These are phyloP conservation scores for Phytophthora litchii DNA, from an alignment of 352 stramenopile genomes.

Conservation along the genomic window DNA sequence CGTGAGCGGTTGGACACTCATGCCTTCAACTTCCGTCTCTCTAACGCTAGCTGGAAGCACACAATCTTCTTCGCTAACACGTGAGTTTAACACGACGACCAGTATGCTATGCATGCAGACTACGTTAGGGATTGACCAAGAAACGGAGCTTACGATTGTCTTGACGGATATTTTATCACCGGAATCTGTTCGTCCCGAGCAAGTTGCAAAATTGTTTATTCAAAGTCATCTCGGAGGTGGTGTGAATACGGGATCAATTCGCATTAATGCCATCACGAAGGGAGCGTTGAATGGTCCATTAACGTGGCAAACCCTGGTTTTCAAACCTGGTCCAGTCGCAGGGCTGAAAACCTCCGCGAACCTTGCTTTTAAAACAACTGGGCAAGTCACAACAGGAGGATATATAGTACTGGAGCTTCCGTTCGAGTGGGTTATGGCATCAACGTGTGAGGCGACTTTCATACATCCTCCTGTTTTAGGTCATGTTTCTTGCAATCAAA, in stretches of 20 bases:
- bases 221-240: slow-evolving; percentile 52
- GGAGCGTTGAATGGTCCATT: slow-evolving; percentile 45
- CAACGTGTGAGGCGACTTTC: slow-evolving; percentile 40
- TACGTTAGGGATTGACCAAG: slow-evolving; percentile 36
- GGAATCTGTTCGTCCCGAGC: slow-evolving; percentile 39
- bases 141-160: slow-evolving; percentile 41
- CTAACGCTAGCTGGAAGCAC: slow-evolving; percentile 16
- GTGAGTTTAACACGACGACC: slow-evolving; percentile 19
- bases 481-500: slow-evolving; percentile 35
- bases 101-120: slow-evolving; percentile 39
- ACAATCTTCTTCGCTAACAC: slow-evolving; percentile 7
- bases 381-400: slow-evolving; percentile 41
- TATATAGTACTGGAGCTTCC: slow-evolving; percentile 49
- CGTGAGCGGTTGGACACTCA: slow-evolving; percentile 41
- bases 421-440: slow-evolving; percentile 48
- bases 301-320: slow-evolving; percentile 52
- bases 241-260: slow-evolving; percentile 49
- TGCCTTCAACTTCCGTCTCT: slow-evolving; percentile 34
- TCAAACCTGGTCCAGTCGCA: slow-evolving; percentile 56
- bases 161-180: slow-evolving; percentile 55
- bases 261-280: slow-evolving; percentile 39
- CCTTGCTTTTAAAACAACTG: slow-evolving; percentile 47
- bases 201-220: slow-evolving; percentile 27
- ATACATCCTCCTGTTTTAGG: slow-evolving; percentile 38
- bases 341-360: slow-evolving; percentile 48